phyloP scores from a whole-genome alignment of 768 basidiomycete species.

The Paxillus rubicundulus region DNA sequence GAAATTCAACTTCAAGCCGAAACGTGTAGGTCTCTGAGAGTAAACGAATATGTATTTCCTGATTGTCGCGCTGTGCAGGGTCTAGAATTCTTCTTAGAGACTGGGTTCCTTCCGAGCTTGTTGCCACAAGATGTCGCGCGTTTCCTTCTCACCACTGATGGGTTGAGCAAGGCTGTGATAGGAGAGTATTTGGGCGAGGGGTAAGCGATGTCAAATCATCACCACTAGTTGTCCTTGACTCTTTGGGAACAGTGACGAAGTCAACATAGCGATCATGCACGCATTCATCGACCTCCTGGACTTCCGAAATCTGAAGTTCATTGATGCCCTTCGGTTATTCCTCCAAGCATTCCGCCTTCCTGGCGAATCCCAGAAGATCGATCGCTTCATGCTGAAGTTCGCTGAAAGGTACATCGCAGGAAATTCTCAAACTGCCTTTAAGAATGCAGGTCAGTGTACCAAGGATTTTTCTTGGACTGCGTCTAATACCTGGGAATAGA shows the following conservation, averaged over 20 bases:
- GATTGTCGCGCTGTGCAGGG: constrained; percentile 51
- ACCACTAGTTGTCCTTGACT: constrained; percentile 2
- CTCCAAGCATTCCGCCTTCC: constrained; percentile 96
- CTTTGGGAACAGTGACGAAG: constrained; percentile 62
- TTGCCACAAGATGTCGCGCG: constrained; percentile 75
- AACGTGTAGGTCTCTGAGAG: constrained; percentile 56
- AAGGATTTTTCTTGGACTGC: not conserved
- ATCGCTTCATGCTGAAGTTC: constrained; percentile 98
- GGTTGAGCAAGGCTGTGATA: constrained; percentile 92
- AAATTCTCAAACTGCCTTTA: constrained; percentile 81
- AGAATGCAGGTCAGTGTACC: constrained; percentile 78
- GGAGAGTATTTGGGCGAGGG: constrained; percentile 98
- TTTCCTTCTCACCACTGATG: constrained; percentile 87
- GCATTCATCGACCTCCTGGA: constrained; percentile 93
- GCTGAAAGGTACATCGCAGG: constrained; percentile 94
- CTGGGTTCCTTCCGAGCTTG: constrained; percentile 77
- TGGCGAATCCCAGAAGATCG: constrained; percentile 97
- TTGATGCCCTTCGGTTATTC: constrained; percentile 86
- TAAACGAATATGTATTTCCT: not conserved
- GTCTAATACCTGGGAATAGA: constrained; percentile 44
- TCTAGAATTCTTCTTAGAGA: constrained; percentile 81
- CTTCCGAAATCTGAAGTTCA: constrained; percentile 76
- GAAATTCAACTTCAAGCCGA: constrained; percentile 99
- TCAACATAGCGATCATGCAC: constrained; percentile 93
- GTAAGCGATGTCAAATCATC: constrained; percentile 44